These are phyloP conservation scores for Sanghuangporus sanghuang DNA, from an alignment of 1,284 basidiomycete genomes.

Conservation along the genomic window DNA sequence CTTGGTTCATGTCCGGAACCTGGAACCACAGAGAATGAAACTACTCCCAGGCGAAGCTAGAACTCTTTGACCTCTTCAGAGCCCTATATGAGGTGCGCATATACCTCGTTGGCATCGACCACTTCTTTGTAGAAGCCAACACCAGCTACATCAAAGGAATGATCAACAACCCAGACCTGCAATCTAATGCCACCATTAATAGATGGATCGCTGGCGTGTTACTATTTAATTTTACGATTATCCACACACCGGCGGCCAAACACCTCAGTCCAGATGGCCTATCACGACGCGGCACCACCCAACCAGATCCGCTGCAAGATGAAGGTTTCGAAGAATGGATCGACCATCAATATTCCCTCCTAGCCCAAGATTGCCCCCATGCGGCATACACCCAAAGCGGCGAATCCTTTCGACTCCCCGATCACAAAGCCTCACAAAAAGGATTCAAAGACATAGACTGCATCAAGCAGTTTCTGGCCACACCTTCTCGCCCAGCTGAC, in stretches of 20 bases:
- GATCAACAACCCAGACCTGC: slow-evolving; percentile 33
- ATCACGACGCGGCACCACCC: slow-evolving; percentile 21
- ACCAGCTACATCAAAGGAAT: slow-evolving; percentile 33
- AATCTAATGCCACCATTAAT: slow-evolving; percentile 34
- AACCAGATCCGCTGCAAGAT: background rate
- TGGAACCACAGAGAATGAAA: too few relatives aligned
- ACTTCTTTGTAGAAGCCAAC: slow-evolving; percentile 31
- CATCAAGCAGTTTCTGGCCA: too few relatives aligned
- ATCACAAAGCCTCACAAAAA: too few relatives aligned
- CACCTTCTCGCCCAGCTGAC: too few relatives aligned
- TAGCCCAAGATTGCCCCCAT: background rate
- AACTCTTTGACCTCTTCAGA: too few relatives aligned
- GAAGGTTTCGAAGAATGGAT: background rate
- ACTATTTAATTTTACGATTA: slow-evolving; percentile 33
- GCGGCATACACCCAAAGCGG: too few relatives aligned
- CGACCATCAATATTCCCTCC: background rate
- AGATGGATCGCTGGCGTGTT: slow-evolving; percentile 35
- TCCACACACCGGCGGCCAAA: slow-evolving; percentile 28
- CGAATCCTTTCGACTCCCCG: too few relatives aligned
- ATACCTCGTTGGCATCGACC: slow-evolving; percentile 26
- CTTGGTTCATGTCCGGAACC: too few relatives aligned
- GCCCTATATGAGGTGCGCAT: too few relatives aligned
- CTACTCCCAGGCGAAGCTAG: too few relatives aligned
- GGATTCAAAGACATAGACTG: too few relatives aligned
- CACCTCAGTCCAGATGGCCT: slow-evolving; percentile 28